These are phyloP conservation scores for Grosmannia penicillata DNA, from an alignment of 2,329 filamentous ascomycete species.

Conservation along the genomic window DNA sequence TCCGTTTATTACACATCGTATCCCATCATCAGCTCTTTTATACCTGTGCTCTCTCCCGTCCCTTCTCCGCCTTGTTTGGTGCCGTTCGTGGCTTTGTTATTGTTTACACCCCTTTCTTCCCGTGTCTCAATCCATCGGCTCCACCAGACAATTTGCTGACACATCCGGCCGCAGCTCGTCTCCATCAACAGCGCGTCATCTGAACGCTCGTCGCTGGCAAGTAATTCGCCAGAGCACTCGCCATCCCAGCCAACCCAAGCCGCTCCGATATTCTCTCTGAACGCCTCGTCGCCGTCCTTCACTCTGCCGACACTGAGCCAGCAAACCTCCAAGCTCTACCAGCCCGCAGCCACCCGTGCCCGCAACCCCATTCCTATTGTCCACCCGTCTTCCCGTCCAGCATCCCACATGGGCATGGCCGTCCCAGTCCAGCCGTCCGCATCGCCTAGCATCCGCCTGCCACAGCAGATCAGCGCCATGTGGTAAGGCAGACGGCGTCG, in stretches of 20 bases:
- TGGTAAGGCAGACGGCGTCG: slow-evolving; percentile 29
- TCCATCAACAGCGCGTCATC: slow-evolving; percentile 83
- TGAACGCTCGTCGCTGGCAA: slow-evolving; percentile 87
- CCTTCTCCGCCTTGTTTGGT: background rate
- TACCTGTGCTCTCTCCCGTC: background rate
- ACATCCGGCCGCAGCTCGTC: too few relatives aligned
- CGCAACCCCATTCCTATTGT: slow-evolving; percentile 97
- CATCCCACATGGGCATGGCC: slow-evolving; percentile 73
- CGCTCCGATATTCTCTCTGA: slow-evolving; percentile 61
- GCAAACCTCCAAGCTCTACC: slow-evolving; percentile 63
- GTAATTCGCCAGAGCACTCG: slow-evolving; percentile 82
- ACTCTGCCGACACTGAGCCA: slow-evolving; percentile 50
- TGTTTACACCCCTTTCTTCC: slow-evolving; percentile 1
- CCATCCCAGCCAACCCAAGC: slow-evolving; percentile 74
- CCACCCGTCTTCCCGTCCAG: slow-evolving; percentile 47
- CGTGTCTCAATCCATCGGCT: background rate
- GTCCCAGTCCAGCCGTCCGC: slow-evolving; percentile 63
- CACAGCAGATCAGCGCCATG: slow-evolving; percentile 37
- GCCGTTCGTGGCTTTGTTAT: background rate
- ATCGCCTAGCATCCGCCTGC: slow-evolving; percentile 40
- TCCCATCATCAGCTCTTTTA: too few relatives aligned
- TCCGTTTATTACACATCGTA: too few relatives aligned
- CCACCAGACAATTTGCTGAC: too few relatives aligned
- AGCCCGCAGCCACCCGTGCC: slow-evolving; percentile 74
- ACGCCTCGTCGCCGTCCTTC: slow-evolving; percentile 51